Percentiles rank a stretch among this genome's conserved stretches.
Evolutionary conservation across 2,329 filamentous ascomycete species (phyloP).

Genomic region (Ophiocordyceps sinensis): DNA sequence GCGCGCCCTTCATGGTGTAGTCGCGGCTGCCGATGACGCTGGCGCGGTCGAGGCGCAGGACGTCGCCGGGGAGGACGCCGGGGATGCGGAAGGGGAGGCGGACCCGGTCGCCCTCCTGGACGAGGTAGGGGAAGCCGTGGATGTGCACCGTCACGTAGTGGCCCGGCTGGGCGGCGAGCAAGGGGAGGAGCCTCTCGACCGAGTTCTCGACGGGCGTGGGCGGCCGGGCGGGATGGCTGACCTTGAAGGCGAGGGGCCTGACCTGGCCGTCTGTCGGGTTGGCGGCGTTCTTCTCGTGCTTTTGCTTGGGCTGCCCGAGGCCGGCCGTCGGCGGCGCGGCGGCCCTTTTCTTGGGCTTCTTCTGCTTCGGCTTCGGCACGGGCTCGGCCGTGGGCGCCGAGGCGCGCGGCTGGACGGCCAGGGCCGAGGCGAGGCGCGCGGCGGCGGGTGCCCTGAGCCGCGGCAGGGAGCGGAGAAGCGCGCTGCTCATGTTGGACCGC

Average conservation of each 20-base stretch:
- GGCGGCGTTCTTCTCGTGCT: conserved; percentile 20
- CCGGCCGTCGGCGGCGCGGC: neutral
- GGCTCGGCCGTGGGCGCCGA: conserved; percentile 35
- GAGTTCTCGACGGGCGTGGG: conserved; percentile 34
- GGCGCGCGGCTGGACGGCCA: conserved; percentile 14
- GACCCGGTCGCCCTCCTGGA: conserved; percentile 60
- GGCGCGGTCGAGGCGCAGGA: conserved; percentile 78
- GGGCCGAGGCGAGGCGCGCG: conserved; percentile 9
- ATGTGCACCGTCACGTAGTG: conserved; percentile 74
- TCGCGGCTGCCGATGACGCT: conserved; percentile 73
- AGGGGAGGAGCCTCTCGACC: conserved; percentile 48
- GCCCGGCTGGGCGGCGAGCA: conserved; percentile 55
- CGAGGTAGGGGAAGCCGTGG: conserved; percentile 65
- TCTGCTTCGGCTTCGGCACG: conserved; percentile 1
- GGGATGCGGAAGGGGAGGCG: conserved; percentile 71
- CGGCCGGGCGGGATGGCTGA: conserved; percentile 20
- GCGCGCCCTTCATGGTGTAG: conserved; percentile 69
- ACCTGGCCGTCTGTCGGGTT: conserved; percentile 18
- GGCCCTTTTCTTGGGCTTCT: neutral
- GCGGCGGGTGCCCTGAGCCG: conserved; percentile 36
- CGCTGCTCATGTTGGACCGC: conserved; percentile 35
- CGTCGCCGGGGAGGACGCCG: conserved; percentile 63
- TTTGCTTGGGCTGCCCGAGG: conserved; percentile 6
- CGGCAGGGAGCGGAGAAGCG: conserved; percentile 47
- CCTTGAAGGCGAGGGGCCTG: conserved; percentile 23